Percentiles rank a stretch among this genome's conserved stretches.
Evolutionary conservation across 2,329 filamentous ascomycete genomes (phyloP).

Genomic region (Curvularia verruculosa): DNA sequence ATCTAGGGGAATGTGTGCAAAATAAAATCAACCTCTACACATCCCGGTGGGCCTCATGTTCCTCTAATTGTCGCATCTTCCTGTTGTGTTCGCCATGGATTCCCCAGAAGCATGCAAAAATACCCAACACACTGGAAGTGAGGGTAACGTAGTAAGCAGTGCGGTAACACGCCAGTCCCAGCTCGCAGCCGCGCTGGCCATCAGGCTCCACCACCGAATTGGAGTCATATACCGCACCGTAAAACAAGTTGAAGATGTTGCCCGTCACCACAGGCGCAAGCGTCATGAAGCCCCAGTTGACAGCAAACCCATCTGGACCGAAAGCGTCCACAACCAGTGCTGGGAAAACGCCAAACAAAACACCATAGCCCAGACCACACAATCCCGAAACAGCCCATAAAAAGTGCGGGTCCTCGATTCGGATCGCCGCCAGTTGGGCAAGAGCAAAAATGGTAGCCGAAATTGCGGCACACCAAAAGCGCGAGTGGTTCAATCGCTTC

Average conservation of each 20-base stretch:
- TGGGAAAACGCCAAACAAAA: constrained; percentile 92
- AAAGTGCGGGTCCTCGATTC: constrained; percentile 75
- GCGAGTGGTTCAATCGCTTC: constrained; percentile 77
- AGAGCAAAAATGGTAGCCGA: constrained; percentile 78
- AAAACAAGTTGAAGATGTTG: constrained; percentile 91
- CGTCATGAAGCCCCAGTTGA: constrained; percentile 97
- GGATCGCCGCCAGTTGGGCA: constrained; percentile 78
- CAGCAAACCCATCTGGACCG: constrained; percentile 83
- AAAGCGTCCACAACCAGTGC: constrained; percentile 87
- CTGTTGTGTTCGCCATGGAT: constrained; percentile 64
- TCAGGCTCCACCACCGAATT: constrained; percentile 73
- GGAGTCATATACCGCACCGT: constrained; percentile 80
- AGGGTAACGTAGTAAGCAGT: constrained; percentile 82
- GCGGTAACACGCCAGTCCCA: constrained; percentile 81
- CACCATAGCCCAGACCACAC: constrained; percentile 88
- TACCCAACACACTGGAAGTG: constrained; percentile 70
- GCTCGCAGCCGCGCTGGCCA: constrained; percentile 75
- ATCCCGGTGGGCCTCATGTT: constrained; percentile 40
- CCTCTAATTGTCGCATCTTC: constrained; percentile 41
- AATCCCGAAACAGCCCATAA: constrained; percentile 80
- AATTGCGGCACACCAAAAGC: constrained; percentile 87
- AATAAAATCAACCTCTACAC: constrained; percentile 17
- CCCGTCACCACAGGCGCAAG: constrained; percentile 84
- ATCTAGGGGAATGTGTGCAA: neutral
- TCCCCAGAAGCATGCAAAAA: constrained; percentile 72